phyloP scores from a whole-genome alignment of 345 rosid genomes.

The Salix viminalis region DNA sequence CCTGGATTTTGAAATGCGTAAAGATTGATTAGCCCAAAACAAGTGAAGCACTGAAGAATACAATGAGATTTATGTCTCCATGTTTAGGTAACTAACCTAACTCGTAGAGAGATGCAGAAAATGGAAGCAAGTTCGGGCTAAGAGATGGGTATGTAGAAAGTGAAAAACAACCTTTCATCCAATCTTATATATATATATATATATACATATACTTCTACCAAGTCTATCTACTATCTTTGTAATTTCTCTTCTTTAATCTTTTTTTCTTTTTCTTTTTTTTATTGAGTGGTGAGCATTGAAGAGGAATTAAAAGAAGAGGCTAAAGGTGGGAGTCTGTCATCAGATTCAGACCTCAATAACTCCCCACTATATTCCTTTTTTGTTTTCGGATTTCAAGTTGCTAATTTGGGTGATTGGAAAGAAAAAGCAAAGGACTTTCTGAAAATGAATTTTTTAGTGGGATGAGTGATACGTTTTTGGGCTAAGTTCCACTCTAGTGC shows the following conservation, averaged over 20 bases:
- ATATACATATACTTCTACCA: background rate
- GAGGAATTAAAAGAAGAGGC: slow-evolving; percentile 20
- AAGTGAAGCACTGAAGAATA: slow-evolving; percentile 36
- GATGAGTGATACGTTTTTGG: slow-evolving; percentile 15
- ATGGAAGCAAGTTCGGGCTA: slow-evolving; percentile 27
- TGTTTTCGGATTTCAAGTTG: slow-evolving; percentile 4
- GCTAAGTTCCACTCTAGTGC: background rate
- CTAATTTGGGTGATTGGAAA: background rate
- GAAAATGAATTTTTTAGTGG: slow-evolving; percentile 17
- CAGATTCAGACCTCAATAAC: slow-evolving; percentile 33
- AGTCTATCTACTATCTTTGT: background rate
- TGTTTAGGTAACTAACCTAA: slow-evolving; percentile 39
- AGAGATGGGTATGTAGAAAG: slow-evolving; percentile 40
- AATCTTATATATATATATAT: background rate
- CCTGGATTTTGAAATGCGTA: background rate
- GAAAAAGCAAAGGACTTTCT: slow-evolving; percentile 20
- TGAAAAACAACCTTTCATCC: slow-evolving; percentile 14
- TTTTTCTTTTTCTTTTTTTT: background rate
- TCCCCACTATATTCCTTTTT: background rate
- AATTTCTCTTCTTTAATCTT: background rate
- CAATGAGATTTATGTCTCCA: slow-evolving; percentile 30
- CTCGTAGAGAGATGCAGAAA: slow-evolving; percentile 35
- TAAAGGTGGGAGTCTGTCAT: slow-evolving; percentile 33
- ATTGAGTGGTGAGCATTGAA: slow-evolving; percentile 16
- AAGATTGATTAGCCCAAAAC: slow-evolving; percentile 29